Base-by-base conservation (phyloP, 108 stramenopile species). In the Skeletonema costatum region DNA sequence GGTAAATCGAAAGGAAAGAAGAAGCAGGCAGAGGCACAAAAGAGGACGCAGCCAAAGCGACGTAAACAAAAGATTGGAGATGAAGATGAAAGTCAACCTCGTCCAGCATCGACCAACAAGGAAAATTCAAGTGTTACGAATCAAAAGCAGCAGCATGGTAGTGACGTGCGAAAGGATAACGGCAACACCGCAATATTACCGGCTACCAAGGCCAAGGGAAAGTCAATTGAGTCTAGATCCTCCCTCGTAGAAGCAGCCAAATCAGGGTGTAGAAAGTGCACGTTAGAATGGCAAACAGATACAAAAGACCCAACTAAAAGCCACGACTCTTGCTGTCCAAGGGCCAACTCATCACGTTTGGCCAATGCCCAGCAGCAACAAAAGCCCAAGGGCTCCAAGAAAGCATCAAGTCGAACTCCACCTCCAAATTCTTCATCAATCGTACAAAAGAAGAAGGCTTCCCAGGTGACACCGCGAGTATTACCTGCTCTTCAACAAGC, bases 281-380 rank as follows among this genome's bases (percentile, higher is more conserved):
- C 65, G 2, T 60, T 68, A 14, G 66, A 68, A 60, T 68, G 64
- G 75, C 64, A 75, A 61, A 75, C 75, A 44, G 44, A 75, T n/a
- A 39, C 66, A 32, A 42, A 29, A 29, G 66, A 75, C 35, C 29
- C 32, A 31, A 30, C 9, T 1, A 38, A 13, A 30, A 17, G 5
- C 36, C 75, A 75, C 46, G 75, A 75, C 41, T 11, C 44, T 32
- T 44, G 10, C 39, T 75, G 75, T 48, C 75, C 66, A 60, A 32
- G 21, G 44, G 70, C 25, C 7, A 71, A 60, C 32, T 56, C 21
- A 41, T 36, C 70, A 35, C 50, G 32, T 35, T 58, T 3, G 70
- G 6, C 29, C 32, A 38, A 41, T 25, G 19, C 60, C 16, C 60
- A 61, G 60, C 29, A 19, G 53, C 31, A 25, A 19, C 21, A 21